phyloP scores from a whole-genome alignment of 2,329 filamentous ascomycete genomes.

The Claviceps maximensis region DNA sequence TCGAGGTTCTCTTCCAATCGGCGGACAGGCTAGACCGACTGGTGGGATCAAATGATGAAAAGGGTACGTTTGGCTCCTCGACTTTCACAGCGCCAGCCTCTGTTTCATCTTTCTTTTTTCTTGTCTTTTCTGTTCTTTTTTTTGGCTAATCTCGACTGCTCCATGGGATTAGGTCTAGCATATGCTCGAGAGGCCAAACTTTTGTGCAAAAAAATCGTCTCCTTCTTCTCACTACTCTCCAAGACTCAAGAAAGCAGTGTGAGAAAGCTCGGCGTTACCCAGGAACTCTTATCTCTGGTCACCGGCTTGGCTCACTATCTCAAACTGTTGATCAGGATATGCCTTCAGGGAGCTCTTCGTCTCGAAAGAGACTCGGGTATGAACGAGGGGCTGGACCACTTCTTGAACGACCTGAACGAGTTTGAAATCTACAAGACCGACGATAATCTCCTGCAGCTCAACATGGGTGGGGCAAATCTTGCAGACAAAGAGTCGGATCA shows the following conservation, averaged over 20 bases:
- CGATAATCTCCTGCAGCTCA: conserved; percentile 55
- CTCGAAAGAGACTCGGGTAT: conserved; percentile 73
- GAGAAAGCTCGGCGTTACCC: conserved; percentile 85
- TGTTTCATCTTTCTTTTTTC: not conserved
- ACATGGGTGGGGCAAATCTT: conserved; percentile 49
- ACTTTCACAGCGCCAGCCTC: not conserved
- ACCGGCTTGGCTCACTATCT: conserved; percentile 94
- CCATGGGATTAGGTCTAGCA: conserved; percentile 49
- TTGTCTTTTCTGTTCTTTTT: too few species aligned
- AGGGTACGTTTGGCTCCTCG: conserved; percentile 41
- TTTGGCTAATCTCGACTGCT: not conserved
- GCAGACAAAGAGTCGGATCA: conserved; percentile 72
- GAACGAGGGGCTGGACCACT: conserved; percentile 63
- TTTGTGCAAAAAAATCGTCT: conserved; percentile 98
- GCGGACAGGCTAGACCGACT: conserved; percentile 72
- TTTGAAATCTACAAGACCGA: conserved; percentile 66
- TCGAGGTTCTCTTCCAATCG: conserved; percentile 81
- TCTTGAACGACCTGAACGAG: conserved; percentile 71
- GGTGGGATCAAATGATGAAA: conserved; percentile 55
- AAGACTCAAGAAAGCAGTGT: conserved; percentile 89
- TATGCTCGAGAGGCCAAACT: conserved; percentile 96
- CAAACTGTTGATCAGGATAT: conserved; percentile 93
- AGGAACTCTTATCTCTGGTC: conserved; percentile 93
- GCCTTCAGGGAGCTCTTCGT: conserved; percentile 81
- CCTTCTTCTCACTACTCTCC: conserved; percentile 89